These are phyloP conservation scores for Pichia manshurica DNA, from an alignment of 805 yeast genomes.

Conservation along the genomic window DNA sequence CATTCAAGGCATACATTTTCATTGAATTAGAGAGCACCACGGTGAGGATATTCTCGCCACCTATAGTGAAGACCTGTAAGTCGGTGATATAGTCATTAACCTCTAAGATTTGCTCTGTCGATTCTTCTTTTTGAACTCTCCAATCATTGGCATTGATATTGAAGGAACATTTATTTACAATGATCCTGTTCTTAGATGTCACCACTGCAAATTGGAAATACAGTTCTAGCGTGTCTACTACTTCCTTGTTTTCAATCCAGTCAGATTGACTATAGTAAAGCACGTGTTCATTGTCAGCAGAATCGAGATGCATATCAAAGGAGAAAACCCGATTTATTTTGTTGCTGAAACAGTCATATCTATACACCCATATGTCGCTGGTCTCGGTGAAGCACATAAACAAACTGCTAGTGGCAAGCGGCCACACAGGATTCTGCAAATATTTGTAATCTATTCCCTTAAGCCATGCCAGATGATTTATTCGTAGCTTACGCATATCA, in stretches of 20 bases:
- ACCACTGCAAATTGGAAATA: slow-evolving; percentile 8
- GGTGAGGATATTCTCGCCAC: neutral
- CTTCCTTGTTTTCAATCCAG: slow-evolving; percentile 10
- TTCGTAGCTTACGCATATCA: slow-evolving; percentile 12
- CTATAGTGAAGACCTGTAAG: neutral
- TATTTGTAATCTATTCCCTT: slow-evolving; percentile 8
- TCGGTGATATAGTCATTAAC: neutral
- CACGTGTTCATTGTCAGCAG: slow-evolving; percentile 12
- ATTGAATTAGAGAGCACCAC: neutral
- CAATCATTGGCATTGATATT: neutral
- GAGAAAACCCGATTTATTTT: slow-evolving; percentile 1
- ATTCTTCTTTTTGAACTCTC: neutral
- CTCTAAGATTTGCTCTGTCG: neutral
- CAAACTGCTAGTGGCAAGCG: slow-evolving; percentile 9
- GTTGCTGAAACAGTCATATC: slow-evolving; percentile 1
- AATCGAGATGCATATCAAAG: slow-evolving; percentile 7
- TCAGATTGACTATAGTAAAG: slow-evolving; percentile 11
- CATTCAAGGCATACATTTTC: neutral
- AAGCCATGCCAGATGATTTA: slow-evolving; percentile 16
- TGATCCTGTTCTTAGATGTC: slow-evolving; percentile 12
- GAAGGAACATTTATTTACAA: slow-evolving; percentile 5
- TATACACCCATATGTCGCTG: slow-evolving; percentile 11
- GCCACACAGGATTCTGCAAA: slow-evolving; percentile 12
- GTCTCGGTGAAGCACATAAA: slow-evolving; percentile 15
- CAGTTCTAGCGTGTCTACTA: neutral